Evolutionary conservation across 495 filamentous ascomycete genomes (phyloP).

Genomic region (Cercophora scortea): DNA sequence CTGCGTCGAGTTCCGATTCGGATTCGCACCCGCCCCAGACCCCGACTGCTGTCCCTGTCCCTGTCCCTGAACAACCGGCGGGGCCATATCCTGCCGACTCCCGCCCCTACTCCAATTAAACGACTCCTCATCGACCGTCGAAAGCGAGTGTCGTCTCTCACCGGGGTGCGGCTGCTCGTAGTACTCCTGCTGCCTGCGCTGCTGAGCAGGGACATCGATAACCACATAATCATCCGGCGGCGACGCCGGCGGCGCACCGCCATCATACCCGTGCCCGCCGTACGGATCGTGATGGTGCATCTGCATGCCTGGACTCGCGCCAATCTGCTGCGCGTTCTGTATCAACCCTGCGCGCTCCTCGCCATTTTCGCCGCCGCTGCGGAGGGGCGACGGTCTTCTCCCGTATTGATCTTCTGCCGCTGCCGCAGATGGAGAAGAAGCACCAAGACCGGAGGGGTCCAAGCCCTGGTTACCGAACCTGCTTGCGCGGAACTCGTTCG

Average conservation of each 20-base stretch:
- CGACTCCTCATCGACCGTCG: slow-evolving; percentile 9
- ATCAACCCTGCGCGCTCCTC: slow-evolving; percentile 42
- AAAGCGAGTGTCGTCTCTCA: background rate
- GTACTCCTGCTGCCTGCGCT: background rate
- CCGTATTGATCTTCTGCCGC: slow-evolving; percentile 18
- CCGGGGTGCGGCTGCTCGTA: background rate
- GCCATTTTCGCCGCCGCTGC: slow-evolving; percentile 9
- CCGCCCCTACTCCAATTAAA: background rate
- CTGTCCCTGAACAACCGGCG: background rate
- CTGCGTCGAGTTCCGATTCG: slow-evolving; percentile 6
- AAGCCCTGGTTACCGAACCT: background rate
- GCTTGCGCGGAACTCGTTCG: slow-evolving; percentile 35
- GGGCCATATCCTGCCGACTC: background rate
- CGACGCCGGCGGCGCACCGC: slow-evolving; percentile 4
- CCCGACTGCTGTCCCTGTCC: background rate
- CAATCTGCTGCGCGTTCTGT: slow-evolving; percentile 36
- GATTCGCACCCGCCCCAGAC: background rate
- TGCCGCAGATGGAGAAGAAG: background rate
- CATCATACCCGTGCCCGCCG: slow-evolving; percentile 2
- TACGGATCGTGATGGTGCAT: background rate
- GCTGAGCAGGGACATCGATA: background rate
- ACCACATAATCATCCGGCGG: background rate
- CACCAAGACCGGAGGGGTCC: background rate
- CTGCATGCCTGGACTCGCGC: background rate
- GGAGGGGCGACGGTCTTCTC: slow-evolving; percentile 3